A percentile compares a stretch with the other conserved stretches of the same genome.
phyloP scores from a whole-genome alignment of 108 stramenopile genomes.

The Cyclotella kingstonii region DNA sequence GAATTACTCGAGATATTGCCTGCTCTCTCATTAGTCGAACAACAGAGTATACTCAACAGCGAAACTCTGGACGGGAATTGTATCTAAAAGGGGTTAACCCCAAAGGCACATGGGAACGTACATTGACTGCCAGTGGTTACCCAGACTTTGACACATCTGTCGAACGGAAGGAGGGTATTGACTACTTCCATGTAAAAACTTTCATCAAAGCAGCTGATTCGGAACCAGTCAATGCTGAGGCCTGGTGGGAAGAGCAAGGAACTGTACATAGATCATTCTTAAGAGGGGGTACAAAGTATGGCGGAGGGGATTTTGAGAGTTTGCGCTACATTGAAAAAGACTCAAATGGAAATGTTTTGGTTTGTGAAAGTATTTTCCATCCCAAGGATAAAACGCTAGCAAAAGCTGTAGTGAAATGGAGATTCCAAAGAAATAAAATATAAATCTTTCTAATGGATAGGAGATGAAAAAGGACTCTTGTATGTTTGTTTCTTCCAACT shows the following conservation, averaged over 20 bases:
- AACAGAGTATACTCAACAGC: slow-evolving; percentile 34
- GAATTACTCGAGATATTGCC: slow-evolving; percentile 40
- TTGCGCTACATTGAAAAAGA: slow-evolving; percentile 36
- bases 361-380: slow-evolving; percentile 42
- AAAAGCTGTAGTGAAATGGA: slow-evolving; percentile 59
- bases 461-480: not conserved
- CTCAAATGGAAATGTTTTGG: slow-evolving; percentile 32
- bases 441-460: not conserved
- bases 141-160: slow-evolving; percentile 38
- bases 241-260: slow-evolving; percentile 47
- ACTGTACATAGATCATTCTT: slow-evolving; percentile 38
- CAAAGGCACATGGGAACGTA: slow-evolving; percentile 41
- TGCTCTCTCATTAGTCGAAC: slow-evolving; percentile 44
- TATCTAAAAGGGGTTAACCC: slow-evolving; percentile 42
- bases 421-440: slow-evolving; percentile 37
- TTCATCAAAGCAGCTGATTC: slow-evolving; percentile 41
- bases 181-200: slow-evolving; percentile 30
- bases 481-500: too few relatives aligned
- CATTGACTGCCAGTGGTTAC: slow-evolving; percentile 24
- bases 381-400: slow-evolving; percentile 27
- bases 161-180: not conserved
- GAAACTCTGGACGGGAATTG: slow-evolving; percentile 27
- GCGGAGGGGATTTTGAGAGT: slow-evolving; percentile 39
- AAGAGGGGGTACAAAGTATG: slow-evolving; percentile 38
- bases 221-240: slow-evolving; percentile 41